Conservation (phyloP, 2,329 filamentous ascomycete genomes). For the Fusarium longipes region DNA sequence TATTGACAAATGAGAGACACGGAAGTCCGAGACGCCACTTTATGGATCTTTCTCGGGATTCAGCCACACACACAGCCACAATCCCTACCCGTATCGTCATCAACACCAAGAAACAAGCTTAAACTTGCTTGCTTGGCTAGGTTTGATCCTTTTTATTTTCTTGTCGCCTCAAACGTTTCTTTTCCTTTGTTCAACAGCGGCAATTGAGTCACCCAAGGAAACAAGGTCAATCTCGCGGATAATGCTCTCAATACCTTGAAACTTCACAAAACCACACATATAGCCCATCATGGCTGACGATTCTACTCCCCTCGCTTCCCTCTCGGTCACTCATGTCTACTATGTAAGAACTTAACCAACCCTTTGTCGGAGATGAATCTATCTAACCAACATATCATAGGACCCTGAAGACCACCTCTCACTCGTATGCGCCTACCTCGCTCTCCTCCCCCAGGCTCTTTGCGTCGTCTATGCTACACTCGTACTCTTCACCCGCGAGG, state of each 20-base stretch:
- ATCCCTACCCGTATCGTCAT: constrained; percentile 17
- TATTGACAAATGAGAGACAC: constrained; percentile 23
- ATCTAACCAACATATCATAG: constrained; percentile 58
- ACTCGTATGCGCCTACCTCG: constrained; percentile 90
- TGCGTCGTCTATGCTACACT: constrained; percentile 91
- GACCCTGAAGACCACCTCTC: constrained; percentile 88
- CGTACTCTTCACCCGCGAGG: constrained; percentile 90
- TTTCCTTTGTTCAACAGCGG: not conserved
- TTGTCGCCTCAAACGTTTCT: not conserved
- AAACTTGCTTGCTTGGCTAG: not conserved
- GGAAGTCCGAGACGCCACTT: constrained; percentile 23
- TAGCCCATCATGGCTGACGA: constrained; percentile 44
- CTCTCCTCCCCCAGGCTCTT: constrained; percentile 90
- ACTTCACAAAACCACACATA: not conserved
- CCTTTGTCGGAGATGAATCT: not conserved
- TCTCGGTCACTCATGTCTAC: constrained; percentile 95
- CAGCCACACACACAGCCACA: constrained; percentile 28
- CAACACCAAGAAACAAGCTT: constrained; percentile 13
- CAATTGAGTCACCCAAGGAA: not conserved
- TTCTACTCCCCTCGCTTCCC: constrained; percentile 78
- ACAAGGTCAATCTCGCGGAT: not conserved
- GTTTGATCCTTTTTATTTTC: not conserved
- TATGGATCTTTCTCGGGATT: not conserved
- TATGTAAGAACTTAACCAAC: constrained; percentile 71
- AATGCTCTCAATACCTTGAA: constrained; percentile 16